phyloP scores from a whole-genome alignment of 345 rosid species.

The Heritiera fomes region DNA sequence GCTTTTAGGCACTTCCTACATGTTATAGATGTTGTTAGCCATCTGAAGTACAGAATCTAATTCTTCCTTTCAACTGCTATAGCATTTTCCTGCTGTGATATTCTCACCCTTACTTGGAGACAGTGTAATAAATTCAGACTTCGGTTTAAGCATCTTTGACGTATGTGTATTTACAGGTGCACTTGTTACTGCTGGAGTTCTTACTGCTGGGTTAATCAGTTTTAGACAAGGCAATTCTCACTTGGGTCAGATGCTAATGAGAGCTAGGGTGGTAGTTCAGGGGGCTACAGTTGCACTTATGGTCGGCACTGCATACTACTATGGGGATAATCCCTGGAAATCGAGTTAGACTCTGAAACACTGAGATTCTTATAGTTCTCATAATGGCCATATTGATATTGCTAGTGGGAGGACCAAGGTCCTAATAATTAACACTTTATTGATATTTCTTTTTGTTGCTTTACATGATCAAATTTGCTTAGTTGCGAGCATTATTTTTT shows the following conservation, averaged over 20 bases:
- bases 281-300: constrained; percentile 85
- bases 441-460: not conserved
- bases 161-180: constrained; percentile 58
- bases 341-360: constrained; percentile 13
- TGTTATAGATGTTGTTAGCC: not conserved
- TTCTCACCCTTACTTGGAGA: not conserved
- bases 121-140: not conserved
- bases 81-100: not conserved
- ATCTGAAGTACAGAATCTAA: not conserved
- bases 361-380: not conserved
- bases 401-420: not conserved
- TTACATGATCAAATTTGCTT: not conserved
- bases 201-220: constrained; percentile 91
- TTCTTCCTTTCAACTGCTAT: not conserved
- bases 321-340: constrained; percentile 88
- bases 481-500: not conserved
- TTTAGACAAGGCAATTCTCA: constrained; percentile 74
- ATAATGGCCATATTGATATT: not conserved
- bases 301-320: constrained; percentile 91
- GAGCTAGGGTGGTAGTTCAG: constrained; percentile 81
- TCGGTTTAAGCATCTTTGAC: not conserved
- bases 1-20: not conserved
- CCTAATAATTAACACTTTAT: not conserved
- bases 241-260: constrained; percentile 73
- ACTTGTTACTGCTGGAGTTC: constrained; percentile 90